Conservation (phyloP, 1,284 basidiomycete species). For the Trichosporon sp. region DNA sequence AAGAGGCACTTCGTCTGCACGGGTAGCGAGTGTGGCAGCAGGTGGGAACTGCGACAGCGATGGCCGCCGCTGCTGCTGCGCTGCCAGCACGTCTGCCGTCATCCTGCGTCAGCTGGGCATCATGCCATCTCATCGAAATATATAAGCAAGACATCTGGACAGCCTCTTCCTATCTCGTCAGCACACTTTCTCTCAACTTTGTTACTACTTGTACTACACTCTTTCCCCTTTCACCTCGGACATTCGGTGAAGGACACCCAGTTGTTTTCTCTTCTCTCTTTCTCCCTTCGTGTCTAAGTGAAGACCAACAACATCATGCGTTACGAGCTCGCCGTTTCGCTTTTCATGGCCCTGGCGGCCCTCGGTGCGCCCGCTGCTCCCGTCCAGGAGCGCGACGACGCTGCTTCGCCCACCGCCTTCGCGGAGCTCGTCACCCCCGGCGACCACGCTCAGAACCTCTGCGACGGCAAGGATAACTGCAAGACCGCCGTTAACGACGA, state of each 20-base stretch:
- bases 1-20: background rate
- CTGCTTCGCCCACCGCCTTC: conserved; percentile 11
- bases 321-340: conserved; percentile 18
- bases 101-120: background rate
- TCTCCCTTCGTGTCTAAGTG: background rate
- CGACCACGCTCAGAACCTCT: conserved; percentile 11
- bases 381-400: conserved; percentile 19
- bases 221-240: background rate
- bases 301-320: conserved; percentile 5
- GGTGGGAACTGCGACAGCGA: background rate
- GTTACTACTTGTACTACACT: conserved; percentile 19
- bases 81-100: background rate
- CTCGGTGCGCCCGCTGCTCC: conserved; percentile 17
- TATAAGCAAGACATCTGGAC: background rate
- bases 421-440: conserved; percentile 18
- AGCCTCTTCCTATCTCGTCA: background rate
- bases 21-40: background rate
- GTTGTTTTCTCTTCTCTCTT: conserved; percentile 18
- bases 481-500: conserved; percentile 16
- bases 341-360: conserved; percentile 19
- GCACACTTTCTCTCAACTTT: conserved; percentile 16
- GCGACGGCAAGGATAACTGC: conserved; percentile 18
- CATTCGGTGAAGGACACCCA: conserved; percentile 8
- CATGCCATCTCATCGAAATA: conserved; percentile 12
- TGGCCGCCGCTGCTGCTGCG: background rate